phyloP scores from a whole-genome alignment of 1,284 basidiomycete genomes.

The Gomphus bonarii region DNA sequence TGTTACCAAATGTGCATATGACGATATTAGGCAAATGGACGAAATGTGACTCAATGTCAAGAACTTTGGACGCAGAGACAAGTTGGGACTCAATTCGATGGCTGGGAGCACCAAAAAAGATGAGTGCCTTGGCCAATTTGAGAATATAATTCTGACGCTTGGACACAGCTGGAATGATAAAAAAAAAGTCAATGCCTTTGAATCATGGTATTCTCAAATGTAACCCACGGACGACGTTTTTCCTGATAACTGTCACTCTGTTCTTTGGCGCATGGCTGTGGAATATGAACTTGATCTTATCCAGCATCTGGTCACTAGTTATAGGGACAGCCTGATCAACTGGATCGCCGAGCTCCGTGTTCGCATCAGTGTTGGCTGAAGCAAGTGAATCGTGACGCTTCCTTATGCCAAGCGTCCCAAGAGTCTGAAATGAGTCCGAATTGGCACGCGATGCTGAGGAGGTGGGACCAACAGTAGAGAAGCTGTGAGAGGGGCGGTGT shows the following conservation, averaged over 20 bases:
- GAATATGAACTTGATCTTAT: not conserved
- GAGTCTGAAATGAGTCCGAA: not conserved
- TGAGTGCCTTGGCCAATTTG: constrained; percentile 70
- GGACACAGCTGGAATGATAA: constrained; percentile 41
- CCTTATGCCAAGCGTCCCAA: not conserved
- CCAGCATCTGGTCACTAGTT: not conserved
- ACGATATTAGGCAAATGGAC: constrained; percentile 74
- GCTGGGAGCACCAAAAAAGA: constrained; percentile 77
- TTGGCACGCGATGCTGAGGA: not conserved
- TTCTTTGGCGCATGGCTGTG: not conserved
- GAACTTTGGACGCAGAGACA: constrained; percentile 38
- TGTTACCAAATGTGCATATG: constrained; percentile 67
- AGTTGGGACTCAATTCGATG: constrained; percentile 82
- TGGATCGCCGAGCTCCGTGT: not conserved
- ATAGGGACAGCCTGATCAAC: not conserved
- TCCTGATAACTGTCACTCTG: not conserved
- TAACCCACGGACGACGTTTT: not conserved
- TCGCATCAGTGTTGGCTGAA: not conserved
- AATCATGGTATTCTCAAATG: not conserved
- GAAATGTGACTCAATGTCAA: constrained; percentile 59
- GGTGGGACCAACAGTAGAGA: not conserved
- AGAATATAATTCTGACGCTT: constrained; percentile 69
- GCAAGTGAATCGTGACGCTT: not conserved
- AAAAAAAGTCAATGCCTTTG: not conserved
- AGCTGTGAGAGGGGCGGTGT: not conserved